Conservation (phyloP, 2,329 filamentous ascomycete species). For the Fusarium euwallaceae region DNA sequence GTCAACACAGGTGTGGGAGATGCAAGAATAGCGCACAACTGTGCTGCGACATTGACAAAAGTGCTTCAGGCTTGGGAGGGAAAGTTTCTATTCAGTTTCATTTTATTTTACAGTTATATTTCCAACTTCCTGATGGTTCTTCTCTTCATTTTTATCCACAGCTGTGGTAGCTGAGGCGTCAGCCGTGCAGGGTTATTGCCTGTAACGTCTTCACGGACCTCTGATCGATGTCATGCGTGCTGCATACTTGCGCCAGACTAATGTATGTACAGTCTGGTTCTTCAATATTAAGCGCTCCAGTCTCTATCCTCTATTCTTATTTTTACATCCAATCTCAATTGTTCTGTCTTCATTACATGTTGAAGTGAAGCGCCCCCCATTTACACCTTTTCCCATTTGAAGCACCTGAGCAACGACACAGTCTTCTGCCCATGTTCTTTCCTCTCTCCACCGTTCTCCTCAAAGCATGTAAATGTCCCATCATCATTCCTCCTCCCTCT, state of each 20-base stretch:
- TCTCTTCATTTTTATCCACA: neutral
- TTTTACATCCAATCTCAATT: neutral
- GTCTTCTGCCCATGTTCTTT: neutral
- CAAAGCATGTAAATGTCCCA: neutral
- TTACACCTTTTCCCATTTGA: neutral
- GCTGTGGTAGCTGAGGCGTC: neutral
- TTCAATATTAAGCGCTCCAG: neutral
- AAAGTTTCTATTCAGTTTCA: neutral
- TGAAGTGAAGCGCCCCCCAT: neutral
- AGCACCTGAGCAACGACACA: neutral
- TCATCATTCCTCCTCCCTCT: neutral
- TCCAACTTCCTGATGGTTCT: neutral
- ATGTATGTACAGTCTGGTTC: too few species aligned
- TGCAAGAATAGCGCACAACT: neutral
- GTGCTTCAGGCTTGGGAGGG: neutral
- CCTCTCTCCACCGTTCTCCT: neutral
- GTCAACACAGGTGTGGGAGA: neutral
- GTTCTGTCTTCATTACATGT: too few species aligned
- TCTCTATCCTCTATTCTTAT: neutral
- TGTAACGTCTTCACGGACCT: neutral
- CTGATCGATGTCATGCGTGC: neutral
- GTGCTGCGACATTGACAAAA: neutral
- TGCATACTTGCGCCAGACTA: neutral
- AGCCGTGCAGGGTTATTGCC: neutral
- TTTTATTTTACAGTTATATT: neutral